These are phyloP conservation scores for Fusarium dimerum DNA, from an alignment of 2,329 filamentous ascomycete species.

Conservation along the genomic window DNA sequence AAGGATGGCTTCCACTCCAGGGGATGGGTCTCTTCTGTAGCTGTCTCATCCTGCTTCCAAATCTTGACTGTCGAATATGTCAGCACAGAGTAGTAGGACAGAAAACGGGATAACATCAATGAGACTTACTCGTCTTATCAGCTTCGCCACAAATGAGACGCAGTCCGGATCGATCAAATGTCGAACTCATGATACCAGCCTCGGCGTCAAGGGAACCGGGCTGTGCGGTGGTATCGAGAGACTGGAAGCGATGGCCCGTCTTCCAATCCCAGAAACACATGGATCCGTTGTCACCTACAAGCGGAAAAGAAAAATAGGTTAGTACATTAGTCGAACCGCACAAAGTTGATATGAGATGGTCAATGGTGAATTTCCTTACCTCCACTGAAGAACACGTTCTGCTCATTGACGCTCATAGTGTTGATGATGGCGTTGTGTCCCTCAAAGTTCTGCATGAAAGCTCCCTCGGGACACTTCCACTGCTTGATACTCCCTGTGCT, in stretches of 20 bases:
- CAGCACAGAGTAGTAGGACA: constrained; percentile 14
- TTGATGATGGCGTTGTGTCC: constrained; percentile 98
- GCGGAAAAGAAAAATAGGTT: constrained; percentile 9
- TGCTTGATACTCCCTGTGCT: constrained; percentile 96
- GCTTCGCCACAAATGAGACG: constrained; percentile 92
- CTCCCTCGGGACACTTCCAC: constrained; percentile 97
- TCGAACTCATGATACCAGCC: constrained; percentile 91
- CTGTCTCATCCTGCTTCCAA: constrained; percentile 91
- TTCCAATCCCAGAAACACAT: constrained; percentile 99
- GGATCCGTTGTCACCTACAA: constrained; percentile 78
- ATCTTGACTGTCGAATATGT: constrained; percentile 69
- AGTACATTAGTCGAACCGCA: too few relatives aligned
- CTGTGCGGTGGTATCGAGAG: constrained; percentile 86
- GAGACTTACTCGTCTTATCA: constrained; percentile 78
- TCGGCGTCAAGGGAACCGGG: constrained; percentile 93
- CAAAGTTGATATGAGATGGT: too few relatives aligned
- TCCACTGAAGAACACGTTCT: constrained; percentile 93
- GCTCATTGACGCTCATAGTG: constrained; percentile 86
- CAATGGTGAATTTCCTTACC: constrained; percentile 40
- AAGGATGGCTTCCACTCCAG: constrained; percentile 88
- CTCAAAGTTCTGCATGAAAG: constrained; percentile 99
- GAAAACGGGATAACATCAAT: background rate
- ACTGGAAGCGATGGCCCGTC: constrained; percentile 88
- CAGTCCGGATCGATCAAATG: constrained; percentile 85
- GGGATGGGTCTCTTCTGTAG: constrained; percentile 88